A percentile compares a stretch with the other conserved stretches of the same genome.
These are phyloP conservation scores for Paracorniculantispora psalliotae DNA, from an alignment of 2,329 filamentous ascomycete species.

Conservation along the genomic window DNA sequence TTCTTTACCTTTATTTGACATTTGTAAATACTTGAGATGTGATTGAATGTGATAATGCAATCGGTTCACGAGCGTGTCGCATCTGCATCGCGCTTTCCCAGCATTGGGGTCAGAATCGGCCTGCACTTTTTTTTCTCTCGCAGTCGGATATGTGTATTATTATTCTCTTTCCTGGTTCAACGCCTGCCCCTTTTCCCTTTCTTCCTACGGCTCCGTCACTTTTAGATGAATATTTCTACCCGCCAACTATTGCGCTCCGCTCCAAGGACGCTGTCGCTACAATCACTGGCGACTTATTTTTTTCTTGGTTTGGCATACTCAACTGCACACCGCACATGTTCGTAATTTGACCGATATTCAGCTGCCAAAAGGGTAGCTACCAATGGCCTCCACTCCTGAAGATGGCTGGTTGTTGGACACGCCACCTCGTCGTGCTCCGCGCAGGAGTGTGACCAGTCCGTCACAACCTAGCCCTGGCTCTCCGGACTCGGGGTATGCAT, in stretches of 20 bases:
- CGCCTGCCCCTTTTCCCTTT: background rate
- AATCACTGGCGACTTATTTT: background rate
- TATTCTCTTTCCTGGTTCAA: background rate
- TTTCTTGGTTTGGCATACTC: background rate
- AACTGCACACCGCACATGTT: background rate
- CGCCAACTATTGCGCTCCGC: background rate
- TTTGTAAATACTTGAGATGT: too few relatives aligned
- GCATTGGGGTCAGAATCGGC: background rate
- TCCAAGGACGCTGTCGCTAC: background rate
- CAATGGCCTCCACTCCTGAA: background rate
- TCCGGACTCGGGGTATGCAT: constrained; percentile 27
- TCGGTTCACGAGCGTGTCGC: too few relatives aligned
- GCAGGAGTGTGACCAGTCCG: constrained; percentile 2
- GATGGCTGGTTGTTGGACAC: constrained; percentile 3
- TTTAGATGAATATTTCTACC: constrained; percentile 12
- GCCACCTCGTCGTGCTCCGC: constrained; percentile 3
- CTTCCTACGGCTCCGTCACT: constrained; percentile 4
- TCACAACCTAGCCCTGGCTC: background rate
- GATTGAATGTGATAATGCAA: too few relatives aligned
- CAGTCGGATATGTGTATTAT: background rate
- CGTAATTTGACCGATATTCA: background rate
- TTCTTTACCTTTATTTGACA: too few relatives aligned
- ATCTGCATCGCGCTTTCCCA: background rate
- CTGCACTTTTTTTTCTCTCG: background rate
- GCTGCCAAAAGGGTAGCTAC: background rate